Evolutionary conservation across 2,329 filamentous ascomycete genomes (phyloP), one percentile per base, ranked within the genome.

Genomic region (Berkeleyomyces basicola): DNA sequence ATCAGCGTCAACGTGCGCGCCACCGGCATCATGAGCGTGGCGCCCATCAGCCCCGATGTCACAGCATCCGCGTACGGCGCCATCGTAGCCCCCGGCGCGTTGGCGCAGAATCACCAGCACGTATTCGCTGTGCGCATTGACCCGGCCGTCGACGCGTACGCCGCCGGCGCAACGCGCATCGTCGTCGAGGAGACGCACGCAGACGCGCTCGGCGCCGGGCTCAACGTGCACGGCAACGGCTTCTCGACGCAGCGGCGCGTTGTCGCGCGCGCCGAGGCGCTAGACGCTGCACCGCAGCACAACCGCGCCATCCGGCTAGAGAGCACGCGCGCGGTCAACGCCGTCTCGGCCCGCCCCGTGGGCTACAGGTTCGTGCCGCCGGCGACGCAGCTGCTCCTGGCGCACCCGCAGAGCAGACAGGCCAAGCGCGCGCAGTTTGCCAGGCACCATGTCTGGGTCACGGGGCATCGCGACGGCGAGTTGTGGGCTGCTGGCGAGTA

Each of bases 91-190:
- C 79, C 82, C 0, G 85, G 85, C 0, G 80, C 84, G 0, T 72
- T 88, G 1, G 85, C 85, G 0, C 82, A 83, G 65, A 83, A 86
- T 70, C 85, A 88, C 67, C 85, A 88, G 69, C 85, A 88, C 71
- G 77, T 88, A 51, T 87, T 88, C 69, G 79, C 76, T 33, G 72
- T 83, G 49, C 78, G 85, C 0, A 80, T 88, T 58, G 84, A 88
- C 67, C 83, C 84, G 0, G 80, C 80, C 7, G 77, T 86, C 46
- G 83, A 86, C 66, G 70, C 66, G 36, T 74, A 67, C 65, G 65
- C 66, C 73, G 77, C 31, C 67, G 78, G 68, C 68, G 70, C 74
- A 2, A 85, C 83, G 65, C 78, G 77, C 0, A 71, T 84, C 4
- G 70, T 74, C 0, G 69, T 74, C 7, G 72, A 75, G 43, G 74